Conservation (phyloP, 768 basidiomycete genomes). For the Russula griseocarnosa region DNA sequence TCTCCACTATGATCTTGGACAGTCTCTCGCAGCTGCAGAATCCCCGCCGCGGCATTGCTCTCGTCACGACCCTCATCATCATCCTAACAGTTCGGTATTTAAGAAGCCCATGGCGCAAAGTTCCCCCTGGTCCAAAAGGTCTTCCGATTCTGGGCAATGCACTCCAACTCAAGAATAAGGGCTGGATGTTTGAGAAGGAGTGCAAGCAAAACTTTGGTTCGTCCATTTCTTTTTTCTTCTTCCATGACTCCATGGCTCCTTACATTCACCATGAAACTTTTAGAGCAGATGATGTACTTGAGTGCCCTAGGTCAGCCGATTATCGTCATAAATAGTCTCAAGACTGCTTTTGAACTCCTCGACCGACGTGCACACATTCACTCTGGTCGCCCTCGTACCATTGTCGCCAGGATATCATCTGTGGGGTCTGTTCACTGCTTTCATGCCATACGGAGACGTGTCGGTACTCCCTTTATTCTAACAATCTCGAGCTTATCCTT, state of each 20-base stretch:
- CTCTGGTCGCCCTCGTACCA: constrained; percentile 32
- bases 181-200: constrained; percentile 4
- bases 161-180: background rate
- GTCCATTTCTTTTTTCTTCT: background rate
- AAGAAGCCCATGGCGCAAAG: constrained; percentile 16
- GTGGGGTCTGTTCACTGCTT: constrained; percentile 33
- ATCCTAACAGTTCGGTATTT: background rate
- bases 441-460: constrained; percentile 30
- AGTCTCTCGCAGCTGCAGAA: background rate
- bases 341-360: constrained; percentile 38
- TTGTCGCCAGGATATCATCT: constrained; percentile 35
- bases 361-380: constrained; percentile 35
- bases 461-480: constrained; percentile 6
- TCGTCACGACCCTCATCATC: background rate
- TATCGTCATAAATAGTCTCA: constrained; percentile 35
- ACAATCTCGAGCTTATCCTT: background rate
- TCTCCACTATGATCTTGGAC: background rate
- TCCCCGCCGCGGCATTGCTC: background rate
- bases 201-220: constrained; percentile 11
- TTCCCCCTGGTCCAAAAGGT: constrained; percentile 17
- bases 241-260: background rate
- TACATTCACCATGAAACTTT: background rate
- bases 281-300: constrained; percentile 16
- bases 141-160: constrained; percentile 17
- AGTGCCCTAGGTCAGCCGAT: constrained; percentile 18